Conservation (phyloP, 148 eudicot genomes). For the Rhododendron vialii region DNA sequence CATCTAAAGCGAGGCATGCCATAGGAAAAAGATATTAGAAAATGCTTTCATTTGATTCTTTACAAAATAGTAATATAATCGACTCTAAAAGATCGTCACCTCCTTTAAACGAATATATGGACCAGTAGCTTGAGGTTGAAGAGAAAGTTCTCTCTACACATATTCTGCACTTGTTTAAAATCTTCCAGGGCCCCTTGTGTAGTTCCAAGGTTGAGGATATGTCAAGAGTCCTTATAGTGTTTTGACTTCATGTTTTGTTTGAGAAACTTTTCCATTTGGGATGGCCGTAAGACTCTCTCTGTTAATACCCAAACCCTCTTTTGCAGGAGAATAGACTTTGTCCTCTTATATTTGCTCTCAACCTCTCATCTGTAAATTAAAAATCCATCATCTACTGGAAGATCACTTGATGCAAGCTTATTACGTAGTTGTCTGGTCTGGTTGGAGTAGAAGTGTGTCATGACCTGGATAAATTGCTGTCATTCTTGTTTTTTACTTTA, state of each 20-base stretch:
- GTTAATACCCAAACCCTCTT: neutral
- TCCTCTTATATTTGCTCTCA: neutral
- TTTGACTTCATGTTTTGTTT: neutral
- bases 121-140: neutral
- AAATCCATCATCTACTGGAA: neutral
- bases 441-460: neutral
- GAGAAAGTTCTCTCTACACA: neutral
- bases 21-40: neutral
- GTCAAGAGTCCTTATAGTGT: neutral
- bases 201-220: neutral
- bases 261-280: neutral
- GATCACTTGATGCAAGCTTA: neutral
- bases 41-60: neutral
- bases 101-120: neutral
- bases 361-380: neutral
- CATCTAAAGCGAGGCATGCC: neutral
- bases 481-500: neutral
- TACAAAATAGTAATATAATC: neutral
- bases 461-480: neutral
- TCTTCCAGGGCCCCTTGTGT: neutral
- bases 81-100: neutral
- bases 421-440: neutral
- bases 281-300: neutral
- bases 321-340: neutral
- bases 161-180: neutral